Conservation (phyloP, 164 flowering plant species). For the Cinnamomum micranthum region DNA sequence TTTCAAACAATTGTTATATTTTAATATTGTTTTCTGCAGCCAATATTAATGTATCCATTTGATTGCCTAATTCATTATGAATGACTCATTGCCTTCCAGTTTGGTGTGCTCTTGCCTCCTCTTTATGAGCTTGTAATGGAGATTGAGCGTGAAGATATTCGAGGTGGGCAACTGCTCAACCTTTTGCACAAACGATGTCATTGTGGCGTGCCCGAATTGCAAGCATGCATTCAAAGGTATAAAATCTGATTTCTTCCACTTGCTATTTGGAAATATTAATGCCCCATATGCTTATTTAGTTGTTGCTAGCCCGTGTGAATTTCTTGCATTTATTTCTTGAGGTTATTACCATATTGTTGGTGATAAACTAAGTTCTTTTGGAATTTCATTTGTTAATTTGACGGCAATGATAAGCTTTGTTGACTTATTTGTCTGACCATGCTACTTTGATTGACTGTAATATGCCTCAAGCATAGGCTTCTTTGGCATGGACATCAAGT, state of each 20-base stretch:
- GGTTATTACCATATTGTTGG: too few relatives aligned
- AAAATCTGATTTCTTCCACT: not conserved
- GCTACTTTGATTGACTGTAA: conserved; percentile 11
- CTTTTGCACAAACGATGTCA: conserved; percentile 87
- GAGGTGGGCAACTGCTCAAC: conserved; percentile 90
- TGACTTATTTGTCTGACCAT: not conserved
- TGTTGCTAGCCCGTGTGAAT: not conserved
- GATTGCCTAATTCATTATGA: not conserved
- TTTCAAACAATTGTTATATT: too few relatives aligned
- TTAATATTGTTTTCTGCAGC: not conserved
- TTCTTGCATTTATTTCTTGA: not conserved
- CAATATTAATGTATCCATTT: not conserved
- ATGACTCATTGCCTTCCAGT: conserved; percentile 33
- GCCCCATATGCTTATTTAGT: too few relatives aligned
- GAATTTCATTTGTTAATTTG: too few relatives aligned
- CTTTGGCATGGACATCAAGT: conserved; percentile 99
- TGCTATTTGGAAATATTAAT: not conserved
- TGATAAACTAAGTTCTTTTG: too few relatives aligned
- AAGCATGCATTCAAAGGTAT: conserved; percentile 90
- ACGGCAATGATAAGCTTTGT: too few relatives aligned
- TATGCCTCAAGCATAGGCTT: conserved; percentile 53
- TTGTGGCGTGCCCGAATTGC: conserved; percentile 97
- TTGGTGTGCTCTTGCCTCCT: conserved; percentile 87
- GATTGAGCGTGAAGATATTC: conserved; percentile 84
- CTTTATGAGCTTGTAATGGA: conserved; percentile 81